phyloP scores from a whole-genome alignment of 2,329 filamentous ascomycete genomes.

The Fusarium pilosicola region DNA sequence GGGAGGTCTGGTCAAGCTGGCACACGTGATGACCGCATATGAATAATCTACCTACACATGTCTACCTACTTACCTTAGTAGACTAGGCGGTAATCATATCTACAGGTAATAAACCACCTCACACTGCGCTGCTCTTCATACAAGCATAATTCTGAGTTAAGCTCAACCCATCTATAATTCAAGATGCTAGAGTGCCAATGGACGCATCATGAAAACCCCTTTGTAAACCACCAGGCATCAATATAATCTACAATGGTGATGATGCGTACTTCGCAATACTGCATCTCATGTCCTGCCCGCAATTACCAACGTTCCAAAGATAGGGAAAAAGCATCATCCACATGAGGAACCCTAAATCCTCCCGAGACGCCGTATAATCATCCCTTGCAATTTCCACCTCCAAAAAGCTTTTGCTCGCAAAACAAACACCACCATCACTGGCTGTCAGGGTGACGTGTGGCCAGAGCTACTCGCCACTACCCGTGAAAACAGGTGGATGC shows the following conservation, averaged over 20 bases:
- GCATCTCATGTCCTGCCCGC: conserved; percentile 16
- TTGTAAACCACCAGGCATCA: conserved; percentile 15
- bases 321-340: conserved; percentile 32
- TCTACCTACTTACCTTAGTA: neutral
- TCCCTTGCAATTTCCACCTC: conserved; percentile 39
- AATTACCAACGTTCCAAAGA: conserved; percentile 36
- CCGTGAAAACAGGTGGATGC: conserved; percentile 3
- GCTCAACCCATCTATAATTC: conserved; percentile 4
- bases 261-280: conserved; percentile 31
- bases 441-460: conserved; percentile 16
- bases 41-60: neutral
- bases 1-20: neutral
- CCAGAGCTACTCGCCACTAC: conserved; percentile 6
- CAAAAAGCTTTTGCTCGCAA: conserved; percentile 43
- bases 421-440: conserved; percentile 35
- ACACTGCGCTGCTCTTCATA: neutral
- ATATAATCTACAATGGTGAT: conserved; percentile 37
- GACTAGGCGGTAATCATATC: neutral
- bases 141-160: neutral
- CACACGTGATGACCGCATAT: conserved; percentile 24
- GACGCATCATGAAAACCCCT: conserved; percentile 11
- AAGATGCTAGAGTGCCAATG: neutral
- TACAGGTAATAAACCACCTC: neutral
- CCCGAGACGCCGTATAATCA: conserved; percentile 44
- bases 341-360: conserved; percentile 40